Evolutionary conservation across 2,329 filamentous ascomycete species (phyloP), one percentile per base, ranked within the genome.

Genomic region (Botryosphaeria dothidea): DNA sequence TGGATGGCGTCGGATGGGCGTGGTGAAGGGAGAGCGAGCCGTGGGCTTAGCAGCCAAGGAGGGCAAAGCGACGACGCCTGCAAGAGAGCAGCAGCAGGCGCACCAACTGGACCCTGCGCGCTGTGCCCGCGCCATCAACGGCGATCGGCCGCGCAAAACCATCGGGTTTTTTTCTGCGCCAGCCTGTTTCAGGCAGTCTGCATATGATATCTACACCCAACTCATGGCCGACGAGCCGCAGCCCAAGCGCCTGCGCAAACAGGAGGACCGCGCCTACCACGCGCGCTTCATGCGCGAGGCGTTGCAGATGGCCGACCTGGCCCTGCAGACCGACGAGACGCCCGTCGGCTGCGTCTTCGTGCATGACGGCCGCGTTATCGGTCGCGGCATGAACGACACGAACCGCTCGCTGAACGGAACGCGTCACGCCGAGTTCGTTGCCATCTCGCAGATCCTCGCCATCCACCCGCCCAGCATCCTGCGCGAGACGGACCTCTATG

Each of bases 331-430:
- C 67, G 93, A 96, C 71, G 95, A 99, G 81, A 98, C 96, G 1
- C 95, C 95, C 1, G 95, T 99, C 21, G 96, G 95, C 56, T 99
- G 95, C 78, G 93, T 99, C 34, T 88, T 99, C 62, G 93, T 98
- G 23, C 86, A 93, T 74, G 80, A 92, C 29, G 89, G 88, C 69
- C 84, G 87, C 70, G 85, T 97, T 68, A 93, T 99, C 69, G 93
- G 92, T 46, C 86, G 86, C 68, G 95, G 95, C 67, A 97, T 97
- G 91, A 99, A 99, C 73, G 95, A 96, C 68, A 99, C 95, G 62
- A 99, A 97, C 73, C 85, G 91, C 70, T 95, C 91, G 27, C 88
- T 94, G 73, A 88, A 87, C 75, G 95, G 95, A 49, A 98, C 95
- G 52, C 88, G 93, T 27, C 95, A 99, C 78, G 95, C 95, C 49